Evolutionary conservation across 768 basidiomycete species (phyloP), one percentile per base, ranked within the genome.

Genomic region (Fomitopsis serialis): DNA sequence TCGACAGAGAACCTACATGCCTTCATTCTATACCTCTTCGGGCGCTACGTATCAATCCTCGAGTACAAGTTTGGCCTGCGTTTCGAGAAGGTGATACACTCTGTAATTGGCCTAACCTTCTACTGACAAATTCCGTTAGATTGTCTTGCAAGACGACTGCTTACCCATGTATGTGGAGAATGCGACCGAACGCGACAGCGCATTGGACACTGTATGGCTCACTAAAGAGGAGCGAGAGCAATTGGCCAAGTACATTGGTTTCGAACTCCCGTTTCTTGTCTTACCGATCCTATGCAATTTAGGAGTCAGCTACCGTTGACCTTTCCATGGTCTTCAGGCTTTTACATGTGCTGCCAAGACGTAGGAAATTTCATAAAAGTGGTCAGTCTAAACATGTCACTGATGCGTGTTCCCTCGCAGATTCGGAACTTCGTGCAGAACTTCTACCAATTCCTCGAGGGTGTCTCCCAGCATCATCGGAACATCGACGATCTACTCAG

Each of bases 401-500:
- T 19, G 9, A 47, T 56, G 34, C 37, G 49, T 49, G 3, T 48
- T 25, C 24, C 25, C 32, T 35, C 21, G 8, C 24, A 96, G 84
- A 89, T 96, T 54, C 85, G 92, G 23, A 77, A 75, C 42, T 98
- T 96, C 63, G 89, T 97, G 36, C 89, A 94, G 60, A 92, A 92
- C 61, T 98, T 97, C 72, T 96, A 98, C 66, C 86, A 92, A 22
- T 99, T 98, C 68, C 84, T 95, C 0, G 97, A 99, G 61, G 96
- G 96, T 9, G 89, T 97, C 5, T 85, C 89, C 2, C 91, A 95
- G 64, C 89, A 92, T 54, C 89, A 94, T 67, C 80, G 87, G 42
- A 89, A 95, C 64, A 90, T 95, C 29, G 95, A 98, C 61, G 92
- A 93, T 50, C 76, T 98, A 9, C 69, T 99, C 48, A 87, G 86